These are phyloP conservation scores for Rhizophagus sp. DNA, from an alignment of 192 early-diverging fungal genomes.

Conservation along the genomic window DNA sequence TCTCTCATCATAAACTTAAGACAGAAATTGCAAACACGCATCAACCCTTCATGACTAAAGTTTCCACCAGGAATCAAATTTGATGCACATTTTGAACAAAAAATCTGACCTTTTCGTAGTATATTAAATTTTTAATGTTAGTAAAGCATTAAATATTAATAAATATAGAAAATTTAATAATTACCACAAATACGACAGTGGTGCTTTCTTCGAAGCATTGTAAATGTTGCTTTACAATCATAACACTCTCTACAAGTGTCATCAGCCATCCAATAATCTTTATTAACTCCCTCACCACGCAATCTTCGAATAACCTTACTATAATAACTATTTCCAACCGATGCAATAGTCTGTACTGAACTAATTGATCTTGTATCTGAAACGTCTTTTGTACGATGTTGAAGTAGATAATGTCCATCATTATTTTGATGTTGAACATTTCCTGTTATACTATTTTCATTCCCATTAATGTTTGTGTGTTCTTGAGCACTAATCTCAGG, in stretches of 20 bases:
- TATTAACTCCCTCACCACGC: conserved; percentile 55
- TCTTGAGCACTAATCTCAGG: not conserved
- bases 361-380: conserved; percentile 48
- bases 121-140: not conserved
- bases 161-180: conserved; percentile 15
- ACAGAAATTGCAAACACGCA: conserved; percentile 71
- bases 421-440: conserved; percentile 3
- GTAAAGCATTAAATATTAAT: not conserved
- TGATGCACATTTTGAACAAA: conserved; percentile 75
- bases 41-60: conserved; percentile 69
- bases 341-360: conserved; percentile 45
- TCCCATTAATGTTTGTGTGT: not conserved
- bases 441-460: not conserved
- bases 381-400: conserved; percentile 1
- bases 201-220: conserved; percentile 69
- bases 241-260: conserved; percentile 81
- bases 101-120: conserved; percentile 62
- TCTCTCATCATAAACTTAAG: conserved; percentile 50
- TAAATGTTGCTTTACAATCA: conserved; percentile 76
- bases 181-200: conserved; percentile 83
- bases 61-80: conserved; percentile 64
- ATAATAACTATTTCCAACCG: conserved; percentile 49
- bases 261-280: conserved; percentile 83
- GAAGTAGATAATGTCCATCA: not conserved
- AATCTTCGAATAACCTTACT: conserved; percentile 51